phyloP scores from a whole-genome alignment of 306 rosid genomes.

The Astragalus membranaceus region DNA sequence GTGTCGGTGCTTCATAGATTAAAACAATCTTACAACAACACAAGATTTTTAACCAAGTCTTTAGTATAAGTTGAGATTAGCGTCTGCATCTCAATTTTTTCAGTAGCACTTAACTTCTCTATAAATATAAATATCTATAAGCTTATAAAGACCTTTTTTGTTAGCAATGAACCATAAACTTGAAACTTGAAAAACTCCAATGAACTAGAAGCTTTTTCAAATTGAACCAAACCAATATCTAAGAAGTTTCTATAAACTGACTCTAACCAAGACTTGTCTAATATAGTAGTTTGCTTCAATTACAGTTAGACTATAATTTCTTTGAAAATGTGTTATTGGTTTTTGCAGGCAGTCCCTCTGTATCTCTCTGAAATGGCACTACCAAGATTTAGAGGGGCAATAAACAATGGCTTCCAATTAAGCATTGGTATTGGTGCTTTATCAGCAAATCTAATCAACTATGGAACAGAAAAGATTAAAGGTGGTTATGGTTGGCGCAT shows the following conservation, averaged over 20 bases:
- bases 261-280: background rate
- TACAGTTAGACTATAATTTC: background rate
- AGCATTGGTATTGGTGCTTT: constrained; percentile 58
- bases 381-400: constrained; percentile 58
- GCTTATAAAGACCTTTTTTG: background rate
- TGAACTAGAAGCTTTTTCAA: background rate
- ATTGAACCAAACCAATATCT: too few relatives aligned
- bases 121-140: background rate
- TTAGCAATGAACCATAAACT: background rate
- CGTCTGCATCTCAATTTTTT: background rate
- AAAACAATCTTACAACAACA: background rate
- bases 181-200: background rate
- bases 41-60: too few relatives aligned
- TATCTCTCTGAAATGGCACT: constrained; percentile 87
- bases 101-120: background rate
- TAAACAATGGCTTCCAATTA: constrained; percentile 76
- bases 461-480: constrained; percentile 57
- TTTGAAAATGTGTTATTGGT: background rate
- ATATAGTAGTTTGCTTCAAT: background rate
- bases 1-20: too few relatives aligned
- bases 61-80: background rate
- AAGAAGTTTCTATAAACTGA: too few relatives aligned
- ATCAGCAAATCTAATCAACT: constrained; percentile 62
- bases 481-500: constrained; percentile 68
- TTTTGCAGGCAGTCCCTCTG: constrained; percentile 60